Base-by-base conservation (phyloP, 148 eudicot genomes). In the Beta vulgaris region DNA sequence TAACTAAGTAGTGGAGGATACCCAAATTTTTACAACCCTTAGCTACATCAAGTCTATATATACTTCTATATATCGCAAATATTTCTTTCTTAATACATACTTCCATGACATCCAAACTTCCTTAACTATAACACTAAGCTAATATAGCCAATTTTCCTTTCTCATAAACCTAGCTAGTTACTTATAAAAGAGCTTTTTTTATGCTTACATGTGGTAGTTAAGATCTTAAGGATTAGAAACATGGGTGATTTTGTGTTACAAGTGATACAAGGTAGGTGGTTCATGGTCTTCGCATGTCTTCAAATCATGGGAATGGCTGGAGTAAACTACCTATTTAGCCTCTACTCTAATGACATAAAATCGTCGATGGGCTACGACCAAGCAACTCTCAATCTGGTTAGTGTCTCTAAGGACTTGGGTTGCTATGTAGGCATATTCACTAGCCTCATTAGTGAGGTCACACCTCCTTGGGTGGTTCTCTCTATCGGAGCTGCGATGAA, bases 391-490 rank as follows among this genome's bases (percentile, higher is more conserved):
- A 74, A 73, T n/a, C 75, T 72, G 7, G 48, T 73, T 43, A 44
- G 76, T 11, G 58, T 73, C 44, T 73, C 55, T 55, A 73, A 73
- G 69, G 69, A 73, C n/a, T 6, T 73, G 28, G 76, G 68, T 11
- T 66, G 68, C 9, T 57, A 43, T 34, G 76, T 73, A 2, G 76
- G 76, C 2, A 44, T 76, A 18, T 0, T 53, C 23, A 44, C 73
- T 4, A 35, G 79, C 29, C 64, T 78, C 36, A 63, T 78, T 42
- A 78, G 29, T 29, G 76, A 78, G 65, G 72, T 78, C 25, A 55
- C 43, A 8, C 81, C 81, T 12, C 81, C 76, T 54, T 78, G 81
- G 81, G 81, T 78, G n/a, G 80, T 78, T 15, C 43, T 71, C 10
- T 31, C 31, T 5, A 48, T 78, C 18, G 80, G 80, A 8, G 75